A percentile compares a stretch with the other conserved stretches of the same genome.
phyloP scores from a whole-genome alignment of 2,329 filamentous ascomycete species.

The Periconia sp. region DNA sequence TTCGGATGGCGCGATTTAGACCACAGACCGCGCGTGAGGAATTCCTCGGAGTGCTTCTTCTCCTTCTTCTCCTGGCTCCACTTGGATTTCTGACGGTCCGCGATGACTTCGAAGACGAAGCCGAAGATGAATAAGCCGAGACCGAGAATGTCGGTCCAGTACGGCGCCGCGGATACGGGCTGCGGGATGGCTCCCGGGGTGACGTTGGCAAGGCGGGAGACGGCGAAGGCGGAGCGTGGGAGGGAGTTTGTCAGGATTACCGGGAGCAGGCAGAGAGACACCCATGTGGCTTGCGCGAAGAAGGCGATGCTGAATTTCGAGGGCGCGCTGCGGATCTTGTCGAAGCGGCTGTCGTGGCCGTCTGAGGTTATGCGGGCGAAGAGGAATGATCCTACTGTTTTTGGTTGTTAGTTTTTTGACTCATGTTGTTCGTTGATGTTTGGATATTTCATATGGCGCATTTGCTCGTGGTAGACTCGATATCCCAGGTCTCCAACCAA shows the following conservation, averaged over 20 bases:
- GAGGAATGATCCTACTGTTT: conserved; percentile 63
- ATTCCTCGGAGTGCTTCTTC: conserved; percentile 69
- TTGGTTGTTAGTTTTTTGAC: not conserved
- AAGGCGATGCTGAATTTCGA: conserved; percentile 58
- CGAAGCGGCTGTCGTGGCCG: conserved; percentile 64
- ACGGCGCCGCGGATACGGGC: conserved; percentile 42
- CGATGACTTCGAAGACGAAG: conserved; percentile 61
- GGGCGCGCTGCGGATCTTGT: conserved; percentile 55
- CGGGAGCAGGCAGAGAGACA: conserved; percentile 66
- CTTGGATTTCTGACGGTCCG: conserved; percentile 64
- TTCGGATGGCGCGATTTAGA: conserved; percentile 65
- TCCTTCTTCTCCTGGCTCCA: conserved; percentile 64
- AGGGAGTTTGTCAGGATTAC: conserved; percentile 66
- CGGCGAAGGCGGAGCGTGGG: conserved; percentile 53
- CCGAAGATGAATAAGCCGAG: conserved; percentile 61
- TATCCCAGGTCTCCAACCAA: not conserved
- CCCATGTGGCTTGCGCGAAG: conserved; percentile 67
- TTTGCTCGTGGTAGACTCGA: not conserved
- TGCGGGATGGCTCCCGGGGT: conserved; percentile 46
- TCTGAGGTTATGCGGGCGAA: conserved; percentile 60
- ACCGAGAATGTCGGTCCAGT: conserved; percentile 59
- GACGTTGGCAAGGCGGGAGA: conserved; percentile 12
- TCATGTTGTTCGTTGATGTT: too few relatives aligned
- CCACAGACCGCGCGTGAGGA: conserved; percentile 66
- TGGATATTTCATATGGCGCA: not conserved